phyloP scores from a whole-genome alignment of 768 basidiomycete species.

The Suillus alpinus region DNA sequence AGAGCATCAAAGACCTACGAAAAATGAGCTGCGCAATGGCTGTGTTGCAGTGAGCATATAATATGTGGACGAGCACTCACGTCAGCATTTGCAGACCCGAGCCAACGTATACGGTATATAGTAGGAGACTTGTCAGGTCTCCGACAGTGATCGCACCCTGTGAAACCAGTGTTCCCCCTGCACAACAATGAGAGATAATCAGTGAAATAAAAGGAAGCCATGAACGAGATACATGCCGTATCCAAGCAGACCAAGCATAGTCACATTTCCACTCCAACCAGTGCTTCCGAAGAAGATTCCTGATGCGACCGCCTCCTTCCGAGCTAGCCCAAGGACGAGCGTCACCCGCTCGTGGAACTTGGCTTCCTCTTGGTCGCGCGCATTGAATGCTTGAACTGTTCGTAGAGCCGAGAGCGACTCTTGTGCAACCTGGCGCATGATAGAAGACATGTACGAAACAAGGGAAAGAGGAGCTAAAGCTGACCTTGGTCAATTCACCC shows the following conservation, averaged over 20 bases:
- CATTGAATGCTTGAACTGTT: conserved; percentile 92
- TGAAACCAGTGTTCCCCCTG: conserved; percentile 90
- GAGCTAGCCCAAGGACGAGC: conserved; percentile 69
- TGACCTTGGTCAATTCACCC: conserved; percentile 86
- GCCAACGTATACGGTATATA: conserved; percentile 90
- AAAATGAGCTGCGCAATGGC: conserved; percentile 31
- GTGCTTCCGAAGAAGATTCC: conserved; percentile 93
- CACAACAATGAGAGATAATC: not conserved
- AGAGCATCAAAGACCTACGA: conserved; percentile 29
- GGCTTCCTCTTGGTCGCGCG: conserved; percentile 67
- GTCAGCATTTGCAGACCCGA: conserved; percentile 77
- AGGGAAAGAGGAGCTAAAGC: not conserved
- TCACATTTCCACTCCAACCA: conserved; percentile 92
- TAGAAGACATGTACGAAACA: not conserved
- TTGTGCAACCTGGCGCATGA: conserved; percentile 61
- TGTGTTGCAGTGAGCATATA: conserved; percentile 4
- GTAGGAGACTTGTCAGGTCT: conserved; percentile 81
- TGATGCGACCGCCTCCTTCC: conserved; percentile 85
- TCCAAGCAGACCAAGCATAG: conserved; percentile 82
- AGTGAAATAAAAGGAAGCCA: not conserved
- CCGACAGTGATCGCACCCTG: conserved; percentile 87
- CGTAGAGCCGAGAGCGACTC: conserved; percentile 86
- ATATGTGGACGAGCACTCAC: conserved; percentile 37
- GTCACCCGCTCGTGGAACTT: conserved; percentile 71
- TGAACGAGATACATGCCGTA: conserved; percentile 58